Evolutionary conservation across 805 yeast genomes (phyloP).

Genomic region (Candida sphagnicola): DNA sequence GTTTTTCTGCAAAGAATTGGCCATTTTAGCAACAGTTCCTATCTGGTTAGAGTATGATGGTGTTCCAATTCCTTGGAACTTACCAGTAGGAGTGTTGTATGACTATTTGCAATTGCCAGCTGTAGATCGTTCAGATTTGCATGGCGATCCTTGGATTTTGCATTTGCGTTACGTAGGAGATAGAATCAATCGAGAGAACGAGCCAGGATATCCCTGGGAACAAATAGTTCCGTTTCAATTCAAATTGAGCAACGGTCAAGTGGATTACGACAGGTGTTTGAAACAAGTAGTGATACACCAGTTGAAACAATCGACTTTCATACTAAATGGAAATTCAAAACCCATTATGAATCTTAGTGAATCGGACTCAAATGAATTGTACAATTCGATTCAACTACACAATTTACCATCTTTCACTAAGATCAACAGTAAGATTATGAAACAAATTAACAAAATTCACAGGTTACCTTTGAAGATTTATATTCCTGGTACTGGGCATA

Average conservation of each 20-base stretch:
- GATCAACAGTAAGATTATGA: conserved; percentile 24
- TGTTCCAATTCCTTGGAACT: conserved; percentile 70
- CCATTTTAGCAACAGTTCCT: conserved; percentile 14
- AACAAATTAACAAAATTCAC: conserved; percentile 18
- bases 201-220: conserved; percentile 23
- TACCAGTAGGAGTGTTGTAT: conserved; percentile 67
- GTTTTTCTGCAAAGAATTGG: conserved; percentile 31
- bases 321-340: conserved; percentile 73
- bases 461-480: conserved; percentile 49
- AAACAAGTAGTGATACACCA: conserved; percentile 67
- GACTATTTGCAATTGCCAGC: conserved; percentile 46
- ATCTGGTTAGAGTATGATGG: conserved; percentile 67
- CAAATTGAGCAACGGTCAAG: conserved; percentile 6
- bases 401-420: conserved; percentile 23
- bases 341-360: conserved; percentile 75
- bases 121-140: conserved; percentile 1
- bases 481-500: conserved; percentile 33
- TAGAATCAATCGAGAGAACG: background rate
- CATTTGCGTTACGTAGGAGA: conserved; percentile 12
- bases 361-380: conserved; percentile 52
- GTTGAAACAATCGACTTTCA: conserved; percentile 76
- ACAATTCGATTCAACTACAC: conserved; percentile 46
- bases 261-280: conserved; percentile 28
- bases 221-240: conserved; percentile 27
- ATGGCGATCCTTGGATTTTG: conserved; percentile 42